A percentile compares a stretch with the other conserved stretches of the same genome.
Evolutionary conservation across 805 yeast species (phyloP).

Genomic region (Metschnikowia shivogae): DNA sequence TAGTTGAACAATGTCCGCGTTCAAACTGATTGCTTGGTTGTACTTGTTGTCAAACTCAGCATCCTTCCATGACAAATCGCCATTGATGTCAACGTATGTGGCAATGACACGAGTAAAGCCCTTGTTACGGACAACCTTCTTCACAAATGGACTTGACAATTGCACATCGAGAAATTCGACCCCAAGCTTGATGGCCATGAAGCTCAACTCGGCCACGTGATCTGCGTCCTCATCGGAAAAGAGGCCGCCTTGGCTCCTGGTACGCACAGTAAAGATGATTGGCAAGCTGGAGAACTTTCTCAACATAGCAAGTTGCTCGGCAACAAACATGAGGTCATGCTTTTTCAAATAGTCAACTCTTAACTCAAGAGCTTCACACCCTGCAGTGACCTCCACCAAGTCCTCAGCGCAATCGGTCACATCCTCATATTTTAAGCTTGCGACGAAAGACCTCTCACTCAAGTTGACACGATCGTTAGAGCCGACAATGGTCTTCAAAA

Average conservation of each 20-base stretch:
- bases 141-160: slow-evolving; percentile 60
- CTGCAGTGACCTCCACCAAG: slow-evolving; percentile 55
- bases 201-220: slow-evolving; percentile 47
- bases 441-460: slow-evolving; percentile 55
- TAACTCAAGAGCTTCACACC: slow-evolving; percentile 79
- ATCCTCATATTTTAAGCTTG: slow-evolving; percentile 68
- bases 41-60: slow-evolving; percentile 74
- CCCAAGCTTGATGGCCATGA: slow-evolving; percentile 69
- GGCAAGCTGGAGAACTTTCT: slow-evolving; percentile 67
- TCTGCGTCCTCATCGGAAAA: slow-evolving; percentile 59
- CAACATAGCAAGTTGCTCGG: slow-evolving; percentile 66
- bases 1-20: slow-evolving; percentile 74
- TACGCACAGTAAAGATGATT: slow-evolving; percentile 75
- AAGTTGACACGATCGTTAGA: slow-evolving; percentile 8
- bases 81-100: slow-evolving; percentile 74
- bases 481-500: slow-evolving; percentile 62
- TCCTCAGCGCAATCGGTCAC: slow-evolving; percentile 41
- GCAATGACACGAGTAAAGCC: slow-evolving; percentile 72
- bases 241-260: slow-evolving; percentile 75
- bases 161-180: slow-evolving; percentile 80
- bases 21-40: slow-evolving; percentile 57
- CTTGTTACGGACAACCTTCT: slow-evolving; percentile 47
- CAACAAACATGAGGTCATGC: slow-evolving; percentile 52
- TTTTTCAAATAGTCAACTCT: slow-evolving; percentile 68
- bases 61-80: slow-evolving; percentile 57